Conservation (phyloP, 352 stramenopile genomes). For the Detonula confervacea region DNA sequence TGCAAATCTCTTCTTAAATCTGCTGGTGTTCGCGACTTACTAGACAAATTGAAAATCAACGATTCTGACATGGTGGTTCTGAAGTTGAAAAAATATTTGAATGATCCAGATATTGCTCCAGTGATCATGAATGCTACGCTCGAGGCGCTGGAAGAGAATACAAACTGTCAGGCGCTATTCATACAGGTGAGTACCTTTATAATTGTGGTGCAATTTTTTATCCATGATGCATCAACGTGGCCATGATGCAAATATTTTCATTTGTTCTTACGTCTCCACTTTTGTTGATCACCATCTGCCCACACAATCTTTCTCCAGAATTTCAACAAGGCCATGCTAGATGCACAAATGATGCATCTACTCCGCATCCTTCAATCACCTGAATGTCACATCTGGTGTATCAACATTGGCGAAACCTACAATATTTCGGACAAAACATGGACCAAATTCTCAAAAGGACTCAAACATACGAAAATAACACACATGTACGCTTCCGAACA, state of each 20-base stretch:
- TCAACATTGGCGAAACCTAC: conserved; percentile 90
- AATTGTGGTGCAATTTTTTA: conserved; percentile 8
- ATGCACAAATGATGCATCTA: conserved; percentile 87
- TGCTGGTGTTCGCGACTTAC: conserved; percentile 63
- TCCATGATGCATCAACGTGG: no score
- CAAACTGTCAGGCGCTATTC: conserved; percentile 88
- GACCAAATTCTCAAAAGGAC: conserved; percentile 84
- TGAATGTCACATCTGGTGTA: conserved; percentile 88
- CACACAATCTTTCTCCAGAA: no score
- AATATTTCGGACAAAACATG: conserved; percentile 85
- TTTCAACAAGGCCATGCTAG: conserved; percentile 87
- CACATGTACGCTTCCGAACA: conserved; percentile 91
- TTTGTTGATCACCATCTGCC: no score
- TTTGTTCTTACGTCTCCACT: no score
- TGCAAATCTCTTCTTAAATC: conserved; percentile 66
- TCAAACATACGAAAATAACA: conserved; percentile 83
- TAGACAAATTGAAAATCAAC: conserved; percentile 83
- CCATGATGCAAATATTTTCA: no score
- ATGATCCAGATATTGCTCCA: conserved; percentile 82
- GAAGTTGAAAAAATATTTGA: conserved; percentile 89
- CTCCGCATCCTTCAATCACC: conserved; percentile 80
- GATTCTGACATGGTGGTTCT: conserved; percentile 86
- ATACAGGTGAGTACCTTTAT: conserved; percentile 80
- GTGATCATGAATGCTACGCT: conserved; percentile 86
- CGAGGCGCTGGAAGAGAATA: conserved; percentile 87